These are phyloP conservation scores for Talaromyces sp. DNA, from an alignment of 2,329 filamentous ascomycete species.

Conservation along the genomic window DNA sequence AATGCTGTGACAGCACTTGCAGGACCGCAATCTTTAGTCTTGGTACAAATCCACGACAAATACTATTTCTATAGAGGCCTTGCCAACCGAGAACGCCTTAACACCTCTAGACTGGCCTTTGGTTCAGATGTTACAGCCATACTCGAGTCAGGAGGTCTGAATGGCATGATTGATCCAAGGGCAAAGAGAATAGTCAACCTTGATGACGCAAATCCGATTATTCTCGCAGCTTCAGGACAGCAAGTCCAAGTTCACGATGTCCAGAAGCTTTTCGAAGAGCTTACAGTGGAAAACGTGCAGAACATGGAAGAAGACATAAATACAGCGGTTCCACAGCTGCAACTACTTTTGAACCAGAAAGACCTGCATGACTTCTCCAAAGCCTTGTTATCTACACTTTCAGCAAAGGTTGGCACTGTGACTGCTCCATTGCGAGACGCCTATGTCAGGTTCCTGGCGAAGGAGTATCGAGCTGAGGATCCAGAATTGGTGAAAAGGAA, in stretches of 20 bases:
- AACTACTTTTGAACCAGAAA: conserved; percentile 1
- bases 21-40: conserved; percentile 3
- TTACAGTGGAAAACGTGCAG: background rate
- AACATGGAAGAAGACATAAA: background rate
- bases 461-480: background rate
- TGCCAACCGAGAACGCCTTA: conserved; percentile 5
- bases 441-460: background rate
- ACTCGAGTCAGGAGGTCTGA: background rate
- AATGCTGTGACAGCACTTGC: conserved; percentile 9
- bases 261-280: background rate
- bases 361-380: conserved; percentile 1
- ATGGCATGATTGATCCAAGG: background rate
- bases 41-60: conserved; percentile 4
- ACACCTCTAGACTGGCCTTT: conserved; percentile 1
- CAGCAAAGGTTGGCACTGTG: background rate
- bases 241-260: background rate
- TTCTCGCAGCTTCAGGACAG: background rate
- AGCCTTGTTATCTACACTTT: background rate
- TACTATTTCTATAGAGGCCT: conserved; percentile 8
- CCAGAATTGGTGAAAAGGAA: background rate
- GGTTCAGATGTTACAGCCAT: conserved; percentile 6
- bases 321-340: background rate
- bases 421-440: background rate
- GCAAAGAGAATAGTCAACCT: background rate
- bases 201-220: background rate